Evolutionary conservation across 2,329 filamentous ascomycete species (phyloP).

Genomic region (Harringtonia aguacate): DNA sequence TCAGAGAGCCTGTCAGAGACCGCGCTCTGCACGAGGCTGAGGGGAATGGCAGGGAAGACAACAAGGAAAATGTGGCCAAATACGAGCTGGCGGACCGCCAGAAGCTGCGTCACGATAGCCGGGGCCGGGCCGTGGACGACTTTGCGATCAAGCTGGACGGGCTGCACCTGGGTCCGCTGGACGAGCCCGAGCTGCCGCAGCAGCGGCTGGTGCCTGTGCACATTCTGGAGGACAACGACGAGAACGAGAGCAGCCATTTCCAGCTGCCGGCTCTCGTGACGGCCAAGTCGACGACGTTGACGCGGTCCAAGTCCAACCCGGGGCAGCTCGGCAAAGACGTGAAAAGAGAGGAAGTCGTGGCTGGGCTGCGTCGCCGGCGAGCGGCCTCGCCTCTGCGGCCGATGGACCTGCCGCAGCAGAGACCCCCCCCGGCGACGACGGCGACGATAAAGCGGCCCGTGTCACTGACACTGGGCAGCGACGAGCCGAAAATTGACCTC

Average conservation of each 20-base stretch:
- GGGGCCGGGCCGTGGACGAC: background rate
- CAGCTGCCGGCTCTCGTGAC: no score
- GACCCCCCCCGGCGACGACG: background rate
- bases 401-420: background rate
- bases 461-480: slow-evolving; percentile 16
- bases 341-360: background rate
- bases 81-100: background rate
- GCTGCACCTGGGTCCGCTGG: background rate
- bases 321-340: background rate
- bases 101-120: background rate
- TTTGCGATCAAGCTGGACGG: slow-evolving; percentile 5
- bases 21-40: no score
- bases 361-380: slow-evolving; percentile 2
- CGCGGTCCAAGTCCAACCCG: background rate
- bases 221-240: slow-evolving; percentile 5
- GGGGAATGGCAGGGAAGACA: background rate
- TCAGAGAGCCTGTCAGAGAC: no score
- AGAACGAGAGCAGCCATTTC: background rate
- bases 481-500: slow-evolving; percentile 30
- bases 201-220: background rate
- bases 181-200: slow-evolving; percentile 6
- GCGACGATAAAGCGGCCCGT: slow-evolving; percentile 11
- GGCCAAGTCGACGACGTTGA: background rate
- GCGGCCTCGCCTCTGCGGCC: slow-evolving; percentile 7
- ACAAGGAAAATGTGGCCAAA: background rate